These are phyloP conservation scores for Fomes fomentarius DNA, from an alignment of 1,284 basidiomycete genomes.

Conservation along the genomic window DNA sequence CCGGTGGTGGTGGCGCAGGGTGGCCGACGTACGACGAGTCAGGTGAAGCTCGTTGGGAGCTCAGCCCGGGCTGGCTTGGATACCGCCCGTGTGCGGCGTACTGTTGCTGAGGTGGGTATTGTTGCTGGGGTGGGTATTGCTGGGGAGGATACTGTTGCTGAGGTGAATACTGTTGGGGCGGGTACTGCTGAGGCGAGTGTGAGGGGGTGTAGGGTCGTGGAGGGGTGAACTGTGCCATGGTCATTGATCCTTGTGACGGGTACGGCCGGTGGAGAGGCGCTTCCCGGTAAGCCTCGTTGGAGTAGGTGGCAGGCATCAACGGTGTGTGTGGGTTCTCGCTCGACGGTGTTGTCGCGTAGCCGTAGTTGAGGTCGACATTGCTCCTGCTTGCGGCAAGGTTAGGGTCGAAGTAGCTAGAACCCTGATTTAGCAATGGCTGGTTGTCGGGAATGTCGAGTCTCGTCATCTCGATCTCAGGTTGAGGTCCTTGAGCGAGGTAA, in stretches of 20 bases:
- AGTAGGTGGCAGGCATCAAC: conserved; percentile 22
- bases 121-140: conserved; percentile 24
- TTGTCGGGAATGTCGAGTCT: conserved; percentile 52
- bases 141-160: conserved; percentile 4
- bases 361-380: conserved; percentile 27
- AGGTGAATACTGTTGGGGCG: conserved; percentile 6
- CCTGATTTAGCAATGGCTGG: conserved; percentile 51
- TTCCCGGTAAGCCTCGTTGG: conserved; percentile 29
- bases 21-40: conserved; percentile 18
- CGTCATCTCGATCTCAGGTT: conserved; percentile 57
- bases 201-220: conserved; percentile 37
- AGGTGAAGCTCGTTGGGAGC: conserved; percentile 13
- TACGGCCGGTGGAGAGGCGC: conserved; percentile 35
- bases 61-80: conserved; percentile 10
- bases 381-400: conserved; percentile 24
- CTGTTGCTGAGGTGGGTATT: conserved; percentile 24
- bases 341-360: conserved; percentile 20
- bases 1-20: conserved; percentile 25
- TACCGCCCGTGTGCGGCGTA: conserved; percentile 1
- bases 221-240: too few relatives aligned
- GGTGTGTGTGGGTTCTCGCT: conserved; percentile 18
- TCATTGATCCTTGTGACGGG: too few relatives aligned
- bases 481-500: conserved; percentile 52
- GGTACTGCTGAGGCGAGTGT: neutral
- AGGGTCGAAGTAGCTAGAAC: conserved; percentile 34